These are phyloP conservation scores for Penicillium taxi DNA, from an alignment of 495 filamentous ascomycete species.

Conservation along the genomic window DNA sequence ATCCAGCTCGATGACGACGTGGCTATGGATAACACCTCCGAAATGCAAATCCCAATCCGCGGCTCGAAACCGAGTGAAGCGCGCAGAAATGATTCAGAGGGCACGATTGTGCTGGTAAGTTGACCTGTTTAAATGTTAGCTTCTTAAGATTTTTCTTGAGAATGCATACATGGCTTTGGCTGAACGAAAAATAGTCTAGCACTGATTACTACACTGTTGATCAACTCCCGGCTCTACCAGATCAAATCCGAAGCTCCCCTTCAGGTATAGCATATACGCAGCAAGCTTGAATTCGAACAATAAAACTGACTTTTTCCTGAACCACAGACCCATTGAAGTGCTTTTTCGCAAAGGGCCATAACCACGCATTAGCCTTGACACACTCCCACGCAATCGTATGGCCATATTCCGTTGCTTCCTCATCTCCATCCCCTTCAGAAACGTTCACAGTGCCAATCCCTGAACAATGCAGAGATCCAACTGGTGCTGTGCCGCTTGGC, in stretches of 20 bases:
- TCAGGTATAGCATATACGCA: constrained; percentile 38
- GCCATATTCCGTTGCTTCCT: constrained; percentile 57
- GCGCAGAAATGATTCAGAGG: constrained; percentile 42
- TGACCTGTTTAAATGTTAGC: constrained; percentile 1
- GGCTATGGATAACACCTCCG: constrained; percentile 13
- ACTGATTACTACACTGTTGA: constrained; percentile 83
- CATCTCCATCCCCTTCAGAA: constrained; percentile 54
- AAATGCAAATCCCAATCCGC: constrained; percentile 52
- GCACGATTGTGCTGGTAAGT: constrained; percentile 57
- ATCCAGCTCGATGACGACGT: constrained; percentile 1
- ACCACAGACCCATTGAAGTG: constrained; percentile 36
- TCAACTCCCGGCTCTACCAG: constrained; percentile 72
- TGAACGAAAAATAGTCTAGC: constrained; percentile 54
- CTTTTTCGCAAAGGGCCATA: constrained; percentile 53
- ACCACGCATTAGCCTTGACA: constrained; percentile 73
- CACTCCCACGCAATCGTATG: constrained; percentile 76
- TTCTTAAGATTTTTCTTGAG: not conserved
- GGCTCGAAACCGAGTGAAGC: constrained; percentile 48
- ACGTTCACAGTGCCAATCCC: constrained; percentile 71
- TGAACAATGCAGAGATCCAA: constrained; percentile 53
- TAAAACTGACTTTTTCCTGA: not conserved
- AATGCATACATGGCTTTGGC: not conserved
- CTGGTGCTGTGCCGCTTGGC: constrained; percentile 68
- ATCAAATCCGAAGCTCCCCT: constrained; percentile 54
- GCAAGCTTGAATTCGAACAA: constrained; percentile 7